Percentiles rank a stretch among this genome's conserved stretches.
These are phyloP conservation scores for Aspergillus sp. DNA, from an alignment of 2,329 filamentous ascomycete species.

Conservation along the genomic window DNA sequence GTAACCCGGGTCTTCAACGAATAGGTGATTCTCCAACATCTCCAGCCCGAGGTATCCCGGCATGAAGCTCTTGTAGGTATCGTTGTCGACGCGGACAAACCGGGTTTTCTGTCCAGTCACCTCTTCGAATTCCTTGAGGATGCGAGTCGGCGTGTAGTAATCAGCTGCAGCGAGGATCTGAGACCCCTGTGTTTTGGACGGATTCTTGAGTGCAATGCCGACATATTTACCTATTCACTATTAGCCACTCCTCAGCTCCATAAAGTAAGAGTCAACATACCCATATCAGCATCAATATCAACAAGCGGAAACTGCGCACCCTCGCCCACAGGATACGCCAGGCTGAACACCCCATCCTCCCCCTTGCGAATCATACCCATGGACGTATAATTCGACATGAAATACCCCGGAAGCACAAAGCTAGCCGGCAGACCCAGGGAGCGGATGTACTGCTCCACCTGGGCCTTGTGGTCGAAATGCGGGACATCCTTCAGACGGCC, in stretches of 20 bases:
- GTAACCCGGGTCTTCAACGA: constrained; percentile 55
- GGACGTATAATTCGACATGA: constrained; percentile 42
- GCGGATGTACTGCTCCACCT: constrained; percentile 39
- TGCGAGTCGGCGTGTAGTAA: constrained; percentile 41
- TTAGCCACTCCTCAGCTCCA: too few relatives aligned
- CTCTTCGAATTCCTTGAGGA: constrained; percentile 40
- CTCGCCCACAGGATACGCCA: constrained; percentile 25
- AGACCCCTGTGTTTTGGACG: constrained; percentile 46
- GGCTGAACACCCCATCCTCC: constrained; percentile 28
- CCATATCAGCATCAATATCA: constrained; percentile 34
- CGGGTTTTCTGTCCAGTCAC: constrained; percentile 41
- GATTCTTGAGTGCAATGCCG: constrained; percentile 35
- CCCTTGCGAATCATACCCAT: constrained; percentile 25
- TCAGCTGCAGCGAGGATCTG: constrained; percentile 46
- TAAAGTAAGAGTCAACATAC: neutral
- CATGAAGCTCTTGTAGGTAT: constrained; percentile 26
- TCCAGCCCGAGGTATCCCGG: constrained; percentile 39
- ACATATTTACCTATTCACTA: constrained; percentile 23
- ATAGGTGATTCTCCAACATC: constrained; percentile 54
- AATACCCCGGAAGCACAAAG: constrained; percentile 44
- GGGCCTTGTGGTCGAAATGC: constrained; percentile 45
- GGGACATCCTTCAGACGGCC: constrained; percentile 36
- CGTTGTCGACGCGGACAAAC: constrained; percentile 22
- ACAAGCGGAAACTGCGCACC: constrained; percentile 44
- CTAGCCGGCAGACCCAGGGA: constrained; percentile 34